Conservation (phyloP, 2,329 filamentous ascomycete species). For the Zopfia rhizophila region DNA sequence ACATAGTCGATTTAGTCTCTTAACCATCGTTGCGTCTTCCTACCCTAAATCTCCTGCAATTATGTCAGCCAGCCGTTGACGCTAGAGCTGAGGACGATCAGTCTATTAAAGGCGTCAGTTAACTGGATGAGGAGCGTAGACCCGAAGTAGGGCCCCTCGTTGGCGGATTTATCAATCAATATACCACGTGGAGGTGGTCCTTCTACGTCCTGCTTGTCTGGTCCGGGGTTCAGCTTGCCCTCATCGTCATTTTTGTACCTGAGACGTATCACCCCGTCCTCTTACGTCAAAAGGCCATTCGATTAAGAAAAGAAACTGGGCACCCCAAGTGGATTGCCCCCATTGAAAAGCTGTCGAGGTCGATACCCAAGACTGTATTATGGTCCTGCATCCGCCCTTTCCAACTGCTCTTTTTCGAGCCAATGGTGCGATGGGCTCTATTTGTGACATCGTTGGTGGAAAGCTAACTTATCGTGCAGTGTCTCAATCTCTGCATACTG, state of each 20-base stretch:
- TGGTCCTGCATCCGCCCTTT: constrained; percentile 73
- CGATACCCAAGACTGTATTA: constrained; percentile 65
- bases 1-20: too few relatives aligned
- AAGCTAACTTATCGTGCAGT: constrained; percentile 51
- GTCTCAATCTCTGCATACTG: constrained; percentile 81
- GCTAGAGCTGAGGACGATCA: constrained; percentile 59
- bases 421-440: constrained; percentile 67
- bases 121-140: constrained; percentile 48
- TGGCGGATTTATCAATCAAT: constrained; percentile 85
- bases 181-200: constrained; percentile 68
- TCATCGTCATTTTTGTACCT: constrained; percentile 78
- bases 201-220: constrained; percentile 78
- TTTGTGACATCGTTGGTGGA: constrained; percentile 31
- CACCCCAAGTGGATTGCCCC: constrained; percentile 80
- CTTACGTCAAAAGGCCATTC: constrained; percentile 75
- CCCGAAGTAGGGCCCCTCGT: constrained; percentile 68
- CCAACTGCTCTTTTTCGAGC: constrained; percentile 81
- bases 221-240: constrained; percentile 61
- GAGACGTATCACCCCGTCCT: constrained; percentile 85
- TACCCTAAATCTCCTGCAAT: too few relatives aligned
- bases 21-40: too few relatives aligned
- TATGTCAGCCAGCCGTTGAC: too few relatives aligned
- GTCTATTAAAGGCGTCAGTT: constrained; percentile 50
- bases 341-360: constrained; percentile 77
- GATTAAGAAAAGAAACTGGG: constrained; percentile 78